Evolutionary conservation across 352 stramenopile genomes (phyloP).

Genomic region (Phytophthora pistaciae): DNA sequence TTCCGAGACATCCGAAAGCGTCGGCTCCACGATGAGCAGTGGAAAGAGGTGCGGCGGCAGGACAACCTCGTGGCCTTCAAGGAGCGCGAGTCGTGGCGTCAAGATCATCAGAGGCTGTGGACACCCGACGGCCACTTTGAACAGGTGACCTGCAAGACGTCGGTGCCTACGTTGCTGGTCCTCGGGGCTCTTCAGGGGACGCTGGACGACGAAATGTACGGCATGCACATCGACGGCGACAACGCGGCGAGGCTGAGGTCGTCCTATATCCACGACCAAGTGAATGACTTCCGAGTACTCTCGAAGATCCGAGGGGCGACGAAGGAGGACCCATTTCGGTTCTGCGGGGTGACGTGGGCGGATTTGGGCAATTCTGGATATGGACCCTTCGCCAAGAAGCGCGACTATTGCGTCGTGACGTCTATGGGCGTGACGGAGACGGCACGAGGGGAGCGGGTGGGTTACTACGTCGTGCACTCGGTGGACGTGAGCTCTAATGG

Average conservation of each 20-base stretch:
- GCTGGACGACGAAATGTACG: slow-evolving; percentile 70
- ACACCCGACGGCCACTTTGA: slow-evolving; percentile 29
- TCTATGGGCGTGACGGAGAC: slow-evolving; percentile 43
- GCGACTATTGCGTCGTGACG: slow-evolving; percentile 43
- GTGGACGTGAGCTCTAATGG: slow-evolving; percentile 37
- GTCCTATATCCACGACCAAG: slow-evolving; percentile 51
- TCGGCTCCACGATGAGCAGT: slow-evolving; percentile 43
- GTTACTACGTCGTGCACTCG: slow-evolving; percentile 53
- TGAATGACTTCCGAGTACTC: slow-evolving; percentile 48
- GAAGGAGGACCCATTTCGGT: slow-evolving; percentile 43
- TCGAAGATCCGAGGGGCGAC: slow-evolving; percentile 35
- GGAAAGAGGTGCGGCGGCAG: slow-evolving; percentile 44
- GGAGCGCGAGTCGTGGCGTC: slow-evolving; percentile 38
- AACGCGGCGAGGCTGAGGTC: slow-evolving; percentile 46
- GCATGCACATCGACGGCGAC: slow-evolving; percentile 43
- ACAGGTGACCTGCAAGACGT: slow-evolving; percentile 30
- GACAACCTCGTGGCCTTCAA: slow-evolving; percentile 55
- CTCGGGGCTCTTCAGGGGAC: slow-evolving; percentile 57
- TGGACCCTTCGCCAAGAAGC: slow-evolving; percentile 34
- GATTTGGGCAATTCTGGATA: slow-evolving; percentile 37
- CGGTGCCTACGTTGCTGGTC: slow-evolving; percentile 38
- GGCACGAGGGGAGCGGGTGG: slow-evolving; percentile 39
- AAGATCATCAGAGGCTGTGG: slow-evolving; percentile 32
- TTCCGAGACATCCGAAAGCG: slow-evolving; percentile 44
- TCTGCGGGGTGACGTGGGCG: slow-evolving; percentile 48